These are phyloP conservation scores for Fagopyrum esculentum DNA, from an alignment of 148 eudicot genomes.

Conservation along the genomic window DNA sequence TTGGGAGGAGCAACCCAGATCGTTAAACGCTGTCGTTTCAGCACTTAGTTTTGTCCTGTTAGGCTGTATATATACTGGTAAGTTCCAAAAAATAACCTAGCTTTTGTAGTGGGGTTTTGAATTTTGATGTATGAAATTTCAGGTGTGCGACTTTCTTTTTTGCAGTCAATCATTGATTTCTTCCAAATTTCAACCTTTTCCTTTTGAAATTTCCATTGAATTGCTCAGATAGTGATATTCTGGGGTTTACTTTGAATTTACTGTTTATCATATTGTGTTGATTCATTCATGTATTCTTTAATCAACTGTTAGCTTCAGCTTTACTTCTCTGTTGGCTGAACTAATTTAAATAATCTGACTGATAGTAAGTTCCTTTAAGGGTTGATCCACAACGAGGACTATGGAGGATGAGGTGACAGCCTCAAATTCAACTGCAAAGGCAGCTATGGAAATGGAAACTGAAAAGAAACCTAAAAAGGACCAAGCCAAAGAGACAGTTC, in stretches of 20 bases:
- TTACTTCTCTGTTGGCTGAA: neutral
- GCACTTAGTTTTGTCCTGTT: no score
- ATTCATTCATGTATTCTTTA: neutral
- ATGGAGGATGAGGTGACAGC: neutral
- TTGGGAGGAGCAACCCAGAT: neutral
- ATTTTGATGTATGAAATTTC: neutral
- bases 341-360: neutral
- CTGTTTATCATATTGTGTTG: no score
- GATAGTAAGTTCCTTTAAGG: neutral
- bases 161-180: neutral
- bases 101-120: neutral
- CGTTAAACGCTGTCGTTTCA: neutral
- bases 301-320: neutral
- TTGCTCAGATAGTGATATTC: neutral
- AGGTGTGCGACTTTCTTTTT: neutral
- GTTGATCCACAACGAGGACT: neutral
- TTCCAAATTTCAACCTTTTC: neutral
- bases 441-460: slow-evolving; percentile 3
- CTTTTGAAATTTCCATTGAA: neutral
- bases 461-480: neutral
- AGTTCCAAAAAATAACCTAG: no score
- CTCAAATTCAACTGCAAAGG: slow-evolving; percentile 4
- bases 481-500: slow-evolving; percentile 17
- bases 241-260: neutral
- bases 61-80: no score